These are phyloP conservation scores for Endoconidiophora polonica DNA, from an alignment of 2,329 filamentous ascomycete species.

Conservation along the genomic window DNA sequence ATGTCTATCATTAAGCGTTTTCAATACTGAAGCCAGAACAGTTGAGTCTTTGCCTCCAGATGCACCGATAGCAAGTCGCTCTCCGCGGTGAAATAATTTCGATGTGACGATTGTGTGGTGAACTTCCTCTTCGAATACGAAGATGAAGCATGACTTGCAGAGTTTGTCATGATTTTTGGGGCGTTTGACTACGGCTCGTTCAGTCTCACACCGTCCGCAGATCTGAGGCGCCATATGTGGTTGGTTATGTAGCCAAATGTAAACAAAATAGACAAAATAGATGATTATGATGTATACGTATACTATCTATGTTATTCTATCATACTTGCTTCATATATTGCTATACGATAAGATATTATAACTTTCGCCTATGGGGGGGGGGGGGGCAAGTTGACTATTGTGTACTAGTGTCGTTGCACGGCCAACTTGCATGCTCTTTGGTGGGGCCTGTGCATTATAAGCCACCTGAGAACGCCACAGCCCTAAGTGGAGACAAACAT, in stretches of 20 bases:
- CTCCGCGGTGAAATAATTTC: conserved; percentile 65
- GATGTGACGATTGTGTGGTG: conserved; percentile 80
- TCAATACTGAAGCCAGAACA: conserved; percentile 83
- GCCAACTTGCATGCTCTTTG: too few species aligned
- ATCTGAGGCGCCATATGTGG: conserved; percentile 53
- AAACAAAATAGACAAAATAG: background rate
- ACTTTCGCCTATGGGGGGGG: too few species aligned
- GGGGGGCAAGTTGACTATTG: too few species aligned
- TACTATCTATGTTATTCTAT: background rate
- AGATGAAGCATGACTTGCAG: conserved; percentile 76
- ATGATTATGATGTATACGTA: background rate
- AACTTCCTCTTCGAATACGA: conserved; percentile 79
- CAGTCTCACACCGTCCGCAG: conserved; percentile 60
- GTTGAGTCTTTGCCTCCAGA: conserved; percentile 97
- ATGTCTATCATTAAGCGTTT: conserved; percentile 82
- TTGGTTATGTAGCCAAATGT: background rate
- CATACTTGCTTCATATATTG: background rate
- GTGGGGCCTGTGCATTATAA: too few species aligned
- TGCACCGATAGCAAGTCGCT: conserved; percentile 83
- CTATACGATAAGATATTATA: too few species aligned
- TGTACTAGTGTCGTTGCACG: too few species aligned
- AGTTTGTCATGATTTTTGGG: conserved; percentile 92
- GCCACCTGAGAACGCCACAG: too few species aligned
- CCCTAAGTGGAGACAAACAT: too few species aligned
- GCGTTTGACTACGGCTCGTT: conserved; percentile 74